Conservation (phyloP, 345 rosid genomes). For the Eucalyptus erythrocorys region DNA sequence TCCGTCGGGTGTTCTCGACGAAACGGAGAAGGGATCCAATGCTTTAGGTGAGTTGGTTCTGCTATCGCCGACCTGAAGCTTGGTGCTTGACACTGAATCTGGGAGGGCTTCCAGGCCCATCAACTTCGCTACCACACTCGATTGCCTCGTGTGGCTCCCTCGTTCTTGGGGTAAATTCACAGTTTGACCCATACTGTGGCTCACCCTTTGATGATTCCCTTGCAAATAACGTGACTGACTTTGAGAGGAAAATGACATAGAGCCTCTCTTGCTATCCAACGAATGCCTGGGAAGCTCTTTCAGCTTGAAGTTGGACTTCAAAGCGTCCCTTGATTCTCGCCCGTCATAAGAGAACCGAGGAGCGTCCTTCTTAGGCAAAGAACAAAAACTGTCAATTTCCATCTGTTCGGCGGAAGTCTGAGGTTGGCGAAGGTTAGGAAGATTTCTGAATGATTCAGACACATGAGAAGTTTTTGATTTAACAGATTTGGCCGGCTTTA, state of each 20-base stretch:
- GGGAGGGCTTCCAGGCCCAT: conserved; percentile 81
- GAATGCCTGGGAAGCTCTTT: conserved; percentile 86
- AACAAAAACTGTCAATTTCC: not conserved
- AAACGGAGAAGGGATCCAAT: conserved; percentile 4
- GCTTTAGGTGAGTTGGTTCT: conserved; percentile 6
- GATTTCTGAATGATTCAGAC: conserved; percentile 33
- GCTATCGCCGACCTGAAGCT: conserved; percentile 1
- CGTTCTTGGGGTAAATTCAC: conserved; percentile 31
- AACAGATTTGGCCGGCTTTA: conserved; percentile 27
- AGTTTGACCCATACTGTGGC: not conserved
- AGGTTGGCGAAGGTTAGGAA: conserved; percentile 17
- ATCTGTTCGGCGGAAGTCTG: conserved; percentile 15
- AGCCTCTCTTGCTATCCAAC: conserved; percentile 60
- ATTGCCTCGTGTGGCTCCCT: conserved; percentile 41
- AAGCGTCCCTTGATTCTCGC: conserved; percentile 38
- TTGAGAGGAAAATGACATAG: conserved; percentile 25
- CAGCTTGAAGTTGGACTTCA: conserved; percentile 44
- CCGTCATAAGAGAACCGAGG: conserved; percentile 89
- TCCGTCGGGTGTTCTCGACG: conserved; percentile 12
- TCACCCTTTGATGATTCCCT: not conserved
- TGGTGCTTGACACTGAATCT: conserved; percentile 8
- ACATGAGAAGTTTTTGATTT: conserved; percentile 25
- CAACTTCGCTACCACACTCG: conserved; percentile 70
- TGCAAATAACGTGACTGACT: not conserved
- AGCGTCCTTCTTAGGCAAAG: conserved; percentile 34